Percentiles rank a stretch among this genome's conserved stretches.
phyloP scores from a whole-genome alignment of 495 filamentous ascomycete species.

The Lasiosphaeriaceae sp. region DNA sequence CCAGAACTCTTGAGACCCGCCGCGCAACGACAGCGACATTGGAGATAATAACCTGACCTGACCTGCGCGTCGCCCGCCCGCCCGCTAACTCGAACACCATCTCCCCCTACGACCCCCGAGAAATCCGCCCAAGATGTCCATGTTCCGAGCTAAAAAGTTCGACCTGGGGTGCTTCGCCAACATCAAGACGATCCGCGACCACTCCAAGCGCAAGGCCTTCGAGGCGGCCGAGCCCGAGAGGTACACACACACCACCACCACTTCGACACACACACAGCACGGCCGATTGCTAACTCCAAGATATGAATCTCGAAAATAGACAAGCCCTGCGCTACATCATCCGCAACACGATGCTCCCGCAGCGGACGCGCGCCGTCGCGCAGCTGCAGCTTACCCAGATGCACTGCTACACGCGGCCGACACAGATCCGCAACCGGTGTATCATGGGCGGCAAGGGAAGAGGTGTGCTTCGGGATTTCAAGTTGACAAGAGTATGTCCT shows the following conservation, averaged over 20 bases:
- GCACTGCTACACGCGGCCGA: conserved; percentile 89
- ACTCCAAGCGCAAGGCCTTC: conserved; percentile 92
- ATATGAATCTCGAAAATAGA: conserved; percentile 38
- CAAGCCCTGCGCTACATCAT: conserved; percentile 96
- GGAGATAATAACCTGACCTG: too few relatives aligned
- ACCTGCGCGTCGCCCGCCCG: neutral
- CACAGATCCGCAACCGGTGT: conserved; percentile 91
- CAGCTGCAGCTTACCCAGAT: conserved; percentile 90
- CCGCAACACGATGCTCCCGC: conserved; percentile 82
- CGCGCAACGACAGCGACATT: too few relatives aligned
- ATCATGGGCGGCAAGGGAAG: conserved; percentile 80
- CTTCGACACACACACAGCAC: neutral
- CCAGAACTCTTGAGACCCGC: too few relatives aligned
- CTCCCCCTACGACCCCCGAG: neutral
- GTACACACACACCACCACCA: conserved; percentile 40
- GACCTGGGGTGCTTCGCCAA: conserved; percentile 85
- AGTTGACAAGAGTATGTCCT: conserved; percentile 76
- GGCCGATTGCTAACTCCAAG: too few relatives aligned
- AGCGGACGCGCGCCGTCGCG: conserved; percentile 77
- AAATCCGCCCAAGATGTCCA: conserved; percentile 56
- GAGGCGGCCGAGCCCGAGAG: conserved; percentile 80
- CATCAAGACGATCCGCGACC: conserved; percentile 77
- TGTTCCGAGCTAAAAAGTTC: conserved; percentile 80
- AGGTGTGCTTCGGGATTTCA: conserved; percentile 84
- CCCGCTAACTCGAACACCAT: neutral